A percentile compares a stretch with the other conserved stretches of the same genome.
Conservation (phyloP, 2,329 filamentous ascomycete species). For the Ceratocystiopsis minuta region DNA sequence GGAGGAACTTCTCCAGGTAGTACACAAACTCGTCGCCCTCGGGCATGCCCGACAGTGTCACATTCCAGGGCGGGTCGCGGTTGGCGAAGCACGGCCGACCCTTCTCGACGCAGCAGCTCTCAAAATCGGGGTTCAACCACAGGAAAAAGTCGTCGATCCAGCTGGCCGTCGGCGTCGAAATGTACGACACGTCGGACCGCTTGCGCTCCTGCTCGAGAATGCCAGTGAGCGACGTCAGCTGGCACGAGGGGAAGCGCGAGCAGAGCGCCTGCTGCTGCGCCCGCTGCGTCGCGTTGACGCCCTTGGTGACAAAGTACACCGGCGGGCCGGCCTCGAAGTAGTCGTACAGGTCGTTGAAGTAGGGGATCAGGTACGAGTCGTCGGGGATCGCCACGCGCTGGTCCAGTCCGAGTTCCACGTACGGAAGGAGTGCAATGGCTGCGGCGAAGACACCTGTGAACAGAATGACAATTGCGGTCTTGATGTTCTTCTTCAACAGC, state of each 20-base stretch:
- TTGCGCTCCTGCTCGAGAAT: constrained; percentile 90
- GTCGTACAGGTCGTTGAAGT: constrained; percentile 88
- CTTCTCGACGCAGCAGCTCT: constrained; percentile 53
- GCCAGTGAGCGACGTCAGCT: constrained; percentile 68
- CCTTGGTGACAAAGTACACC: constrained; percentile 83
- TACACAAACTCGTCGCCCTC: constrained; percentile 78
- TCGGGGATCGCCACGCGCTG: constrained; percentile 88
- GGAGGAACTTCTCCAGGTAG: constrained; percentile 71
- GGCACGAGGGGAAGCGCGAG: constrained; percentile 77
- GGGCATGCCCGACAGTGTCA: constrained; percentile 78
- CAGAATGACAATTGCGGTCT: constrained; percentile 54
- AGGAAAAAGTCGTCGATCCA: constrained; percentile 96
- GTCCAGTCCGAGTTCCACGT: constrained; percentile 73
- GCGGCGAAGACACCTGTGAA: constrained; percentile 82
- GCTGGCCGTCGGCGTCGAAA: constrained; percentile 73
- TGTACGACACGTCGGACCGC: constrained; percentile 70
- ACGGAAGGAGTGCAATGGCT: constrained; percentile 66
- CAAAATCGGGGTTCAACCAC: constrained; percentile 81
- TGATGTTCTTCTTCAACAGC: constrained; percentile 64
- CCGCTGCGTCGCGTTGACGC: constrained; percentile 61
- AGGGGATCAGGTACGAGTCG: constrained; percentile 85
- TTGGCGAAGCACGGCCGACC: constrained; percentile 61
- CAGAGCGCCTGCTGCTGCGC: constrained; percentile 71
- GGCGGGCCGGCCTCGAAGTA: constrained; percentile 87
- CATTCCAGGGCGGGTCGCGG: constrained; percentile 70